Evolutionary conservation across 495 filamentous ascomycete genomes (phyloP), one percentile per base, ranked within the genome.

Genomic region (Clavariopsis aquatica): DNA sequence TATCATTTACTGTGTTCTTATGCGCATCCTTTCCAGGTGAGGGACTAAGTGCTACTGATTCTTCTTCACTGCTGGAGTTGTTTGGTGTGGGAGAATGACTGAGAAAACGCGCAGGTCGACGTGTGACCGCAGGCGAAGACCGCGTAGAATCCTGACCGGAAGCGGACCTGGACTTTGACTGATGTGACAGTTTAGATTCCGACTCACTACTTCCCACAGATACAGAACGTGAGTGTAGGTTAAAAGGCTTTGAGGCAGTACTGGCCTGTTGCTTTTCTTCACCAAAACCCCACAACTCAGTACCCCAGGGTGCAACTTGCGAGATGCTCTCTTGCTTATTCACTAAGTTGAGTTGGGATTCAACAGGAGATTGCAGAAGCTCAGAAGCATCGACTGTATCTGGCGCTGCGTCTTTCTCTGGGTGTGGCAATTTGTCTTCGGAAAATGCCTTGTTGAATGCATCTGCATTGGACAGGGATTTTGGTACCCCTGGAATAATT

Each of bases 41-140:
- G 13, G 24, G 47, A 10, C 47, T 34, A 15, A 29, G 49, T 19
- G 34, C 49, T 26, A 31, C 38, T 12, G 29, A 41, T 34, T 55
- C 49, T 2, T 38, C 59, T n/a, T 52, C 47, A 31, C 31, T 45
- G 49, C 47, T 46, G 12, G 59, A 54, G 9, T 12, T 47, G 28
- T 45, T 27, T 34, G 57, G 58, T 20, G 58, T 53, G 13, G 58
- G 58, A 13, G 58, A 52, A n/a, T 62, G 58, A 10, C 27, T 62
- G 26, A 62, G 49, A 28, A 31, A 62, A 22, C 58, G 58, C 1
- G 58, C 58, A 26, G 58, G 58, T 53, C 17, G 27, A 54, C 49
- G 58, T 19, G 26, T 17, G 8, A 49, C 43, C 15, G 43, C 57
- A 47, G 59, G 49, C n/a, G 51, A 53, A 1, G 59, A 54, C 31